A percentile compares a stretch with the other conserved stretches of the same genome.
These are phyloP conservation scores for Aspergillus incahuasiensis DNA, from an alignment of 495 filamentous ascomycete genomes.

Conservation along the genomic window DNA sequence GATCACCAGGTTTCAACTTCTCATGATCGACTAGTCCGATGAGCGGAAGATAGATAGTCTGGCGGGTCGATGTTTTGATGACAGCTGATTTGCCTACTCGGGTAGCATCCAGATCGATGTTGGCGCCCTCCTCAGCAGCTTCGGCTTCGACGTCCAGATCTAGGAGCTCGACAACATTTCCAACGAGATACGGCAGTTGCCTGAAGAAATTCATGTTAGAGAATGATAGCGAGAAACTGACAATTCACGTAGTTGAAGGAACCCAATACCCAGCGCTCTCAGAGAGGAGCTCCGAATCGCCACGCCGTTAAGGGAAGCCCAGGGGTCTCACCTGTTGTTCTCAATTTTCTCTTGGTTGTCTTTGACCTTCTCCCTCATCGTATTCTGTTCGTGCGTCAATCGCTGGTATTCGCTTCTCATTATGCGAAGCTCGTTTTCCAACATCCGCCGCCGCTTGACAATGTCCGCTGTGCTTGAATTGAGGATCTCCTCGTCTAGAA, in stretches of 20 bases:
- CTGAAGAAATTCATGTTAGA: constrained; percentile 40
- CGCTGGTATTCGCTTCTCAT: constrained; percentile 98
- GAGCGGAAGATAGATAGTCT: constrained; percentile 97
- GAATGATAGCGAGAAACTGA: not conserved
- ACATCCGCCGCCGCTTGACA: constrained; percentile 72
- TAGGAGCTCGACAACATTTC: constrained; percentile 94
- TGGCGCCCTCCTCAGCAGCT: constrained; percentile 93
- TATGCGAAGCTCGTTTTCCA: constrained; percentile 96
- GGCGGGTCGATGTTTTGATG: constrained; percentile 98
- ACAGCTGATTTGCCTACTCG: constrained; percentile 96
- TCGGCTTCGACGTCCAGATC: constrained; percentile 96
- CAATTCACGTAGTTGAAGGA: not conserved
- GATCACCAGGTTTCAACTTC: constrained; percentile 85
- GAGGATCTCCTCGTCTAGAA: constrained; percentile 86
- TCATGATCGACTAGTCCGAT: constrained; percentile 96
- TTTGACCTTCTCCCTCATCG: constrained; percentile 98
- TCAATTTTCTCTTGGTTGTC: constrained; percentile 98
- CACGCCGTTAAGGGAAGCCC: not conserved
- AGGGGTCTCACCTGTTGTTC: constrained; percentile 79
- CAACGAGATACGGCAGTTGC: constrained; percentile 96
- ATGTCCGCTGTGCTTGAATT: constrained; percentile 90
- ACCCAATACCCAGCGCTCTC: not conserved
- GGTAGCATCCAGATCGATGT: constrained; percentile 96
- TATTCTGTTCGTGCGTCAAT: constrained; percentile 87
- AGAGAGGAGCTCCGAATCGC: not conserved